phyloP scores from a whole-genome alignment of 2,329 filamentous ascomycete species.

The Neopestalotiopsis clavispora region DNA sequence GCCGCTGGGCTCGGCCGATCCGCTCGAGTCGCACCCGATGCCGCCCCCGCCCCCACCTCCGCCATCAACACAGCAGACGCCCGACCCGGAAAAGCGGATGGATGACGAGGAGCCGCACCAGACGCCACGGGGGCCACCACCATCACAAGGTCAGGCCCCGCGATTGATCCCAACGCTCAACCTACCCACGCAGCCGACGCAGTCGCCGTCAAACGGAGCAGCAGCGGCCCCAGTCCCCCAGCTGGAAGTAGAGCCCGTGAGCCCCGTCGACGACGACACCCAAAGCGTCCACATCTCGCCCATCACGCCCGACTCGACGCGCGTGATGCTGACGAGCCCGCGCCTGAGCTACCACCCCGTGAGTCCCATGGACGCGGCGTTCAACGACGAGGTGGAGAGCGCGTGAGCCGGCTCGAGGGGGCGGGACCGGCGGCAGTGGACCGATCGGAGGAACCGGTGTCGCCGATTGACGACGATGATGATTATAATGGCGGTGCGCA shows the following conservation, averaged over 20 bases:
- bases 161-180: background rate
- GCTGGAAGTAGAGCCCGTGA: background rate
- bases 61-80: background rate
- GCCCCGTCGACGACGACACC: constrained; percentile 12
- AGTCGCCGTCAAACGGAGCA: background rate
- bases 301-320: constrained; percentile 16
- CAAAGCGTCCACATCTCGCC: background rate
- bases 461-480: constrained; percentile 14
- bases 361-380: constrained; percentile 31
- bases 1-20: constrained; percentile 31
- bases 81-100: constrained; percentile 27
- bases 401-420: constrained; percentile 13
- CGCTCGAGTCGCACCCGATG: constrained; percentile 30
- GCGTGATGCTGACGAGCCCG: constrained; percentile 26
- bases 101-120: constrained; percentile 14
- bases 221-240: background rate
- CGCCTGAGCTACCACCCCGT: constrained; percentile 29
- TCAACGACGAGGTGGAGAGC: constrained; percentile 22
- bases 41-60: background rate
- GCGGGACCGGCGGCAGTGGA: background rate
- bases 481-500: background rate
- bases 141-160: background rate
- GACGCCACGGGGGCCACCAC: background rate
- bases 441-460: background rate
- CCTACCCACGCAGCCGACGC: background rate